Percentiles rank a stretch among this genome's conserved stretches.
These are phyloP conservation scores for Alternaria sp. DNA, from an alignment of 2,329 filamentous ascomycete genomes.

Conservation along the genomic window DNA sequence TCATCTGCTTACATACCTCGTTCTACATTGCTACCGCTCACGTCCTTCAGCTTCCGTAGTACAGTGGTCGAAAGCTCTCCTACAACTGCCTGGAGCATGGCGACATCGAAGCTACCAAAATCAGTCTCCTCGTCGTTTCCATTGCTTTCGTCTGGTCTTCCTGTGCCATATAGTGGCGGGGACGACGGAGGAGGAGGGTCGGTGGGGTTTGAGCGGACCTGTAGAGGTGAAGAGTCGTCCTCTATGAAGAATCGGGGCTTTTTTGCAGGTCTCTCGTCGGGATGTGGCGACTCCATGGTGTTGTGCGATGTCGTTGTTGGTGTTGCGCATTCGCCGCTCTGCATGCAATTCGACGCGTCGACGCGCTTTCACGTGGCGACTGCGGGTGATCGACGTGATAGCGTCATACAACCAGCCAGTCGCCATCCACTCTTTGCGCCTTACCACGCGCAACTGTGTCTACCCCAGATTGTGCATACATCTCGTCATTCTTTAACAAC, in stretches of 20 bases:
- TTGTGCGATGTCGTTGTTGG: conserved; percentile 10
- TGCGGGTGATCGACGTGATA: conserved; percentile 34
- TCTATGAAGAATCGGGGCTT: conserved; percentile 71
- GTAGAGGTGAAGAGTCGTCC: conserved; percentile 56
- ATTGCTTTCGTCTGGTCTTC: conserved; percentile 14
- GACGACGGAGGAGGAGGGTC: conserved; percentile 42
- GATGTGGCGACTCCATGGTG: conserved; percentile 52
- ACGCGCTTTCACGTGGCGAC: conserved; percentile 45
- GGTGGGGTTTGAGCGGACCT: conserved; percentile 23
- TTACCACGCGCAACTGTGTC: conserved; percentile 11
- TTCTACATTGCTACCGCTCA: conserved; percentile 64
- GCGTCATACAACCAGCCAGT: conserved; percentile 37
- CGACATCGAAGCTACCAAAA: conserved; percentile 61
- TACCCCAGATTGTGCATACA: background rate
- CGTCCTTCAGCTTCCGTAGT: conserved; percentile 59
- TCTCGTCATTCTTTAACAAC: background rate
- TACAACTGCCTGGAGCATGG: conserved; percentile 66
- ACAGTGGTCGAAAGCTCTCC: conserved; percentile 60
- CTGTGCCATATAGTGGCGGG: conserved; percentile 32
- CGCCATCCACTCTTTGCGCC: conserved; percentile 19
- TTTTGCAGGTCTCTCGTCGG: conserved; percentile 66
- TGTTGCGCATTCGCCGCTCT: conserved; percentile 7
- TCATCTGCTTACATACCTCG: conserved; percentile 46
- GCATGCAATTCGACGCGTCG: conserved; percentile 33
- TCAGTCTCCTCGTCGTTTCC: conserved; percentile 19